These are phyloP conservation scores for Globisporangium spinosum DNA, from an alignment of 352 stramenopile genomes.

Conservation along the genomic window DNA sequence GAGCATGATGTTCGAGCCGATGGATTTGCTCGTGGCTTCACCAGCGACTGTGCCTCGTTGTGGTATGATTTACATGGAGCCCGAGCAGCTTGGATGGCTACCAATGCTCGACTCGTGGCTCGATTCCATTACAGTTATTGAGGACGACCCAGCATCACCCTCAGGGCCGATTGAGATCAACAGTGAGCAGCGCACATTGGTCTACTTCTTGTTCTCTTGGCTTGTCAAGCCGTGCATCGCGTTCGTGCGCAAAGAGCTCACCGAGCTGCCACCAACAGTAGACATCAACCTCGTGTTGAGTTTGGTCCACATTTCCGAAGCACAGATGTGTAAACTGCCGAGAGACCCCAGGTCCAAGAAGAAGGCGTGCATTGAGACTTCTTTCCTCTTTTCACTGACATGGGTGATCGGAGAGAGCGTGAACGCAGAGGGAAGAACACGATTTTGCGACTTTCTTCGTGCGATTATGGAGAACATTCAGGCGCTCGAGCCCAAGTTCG, in stretches of 20 bases:
- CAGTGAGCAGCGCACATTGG: slow-evolving; percentile 57
- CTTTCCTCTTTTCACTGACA: slow-evolving; percentile 91
- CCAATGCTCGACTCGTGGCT: slow-evolving; percentile 90
- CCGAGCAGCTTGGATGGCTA: slow-evolving; percentile 88
- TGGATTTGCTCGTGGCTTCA: slow-evolving; percentile 92
- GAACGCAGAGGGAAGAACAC: slow-evolving; percentile 55
- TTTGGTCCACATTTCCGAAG: slow-evolving; percentile 83
- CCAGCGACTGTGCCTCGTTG: slow-evolving; percentile 91
- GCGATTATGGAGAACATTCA: slow-evolving; percentile 73
- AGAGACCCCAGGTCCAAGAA: slow-evolving; percentile 73
- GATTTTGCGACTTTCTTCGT: slow-evolving; percentile 84
- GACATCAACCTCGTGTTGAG: slow-evolving; percentile 90
- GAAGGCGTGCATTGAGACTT: slow-evolving; percentile 58
- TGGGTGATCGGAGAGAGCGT: slow-evolving; percentile 88
- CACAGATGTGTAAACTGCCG: slow-evolving; percentile 65
- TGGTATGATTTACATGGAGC: slow-evolving; percentile 95
- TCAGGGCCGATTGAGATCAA: slow-evolving; percentile 70
- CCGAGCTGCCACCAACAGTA: slow-evolving; percentile 85
- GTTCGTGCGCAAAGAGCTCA: slow-evolving; percentile 86
- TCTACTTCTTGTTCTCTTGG: slow-evolving; percentile 83
- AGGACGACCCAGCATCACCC: slow-evolving; percentile 21
- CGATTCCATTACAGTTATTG: slow-evolving; percentile 46
- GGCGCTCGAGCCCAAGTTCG: slow-evolving; percentile 64
- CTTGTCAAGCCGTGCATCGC: slow-evolving; percentile 87
- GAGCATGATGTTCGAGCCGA: slow-evolving; percentile 96